Conservation (phyloP, 495 filamentous ascomycete genomes). For the Saxispiralis lemnorum region DNA sequence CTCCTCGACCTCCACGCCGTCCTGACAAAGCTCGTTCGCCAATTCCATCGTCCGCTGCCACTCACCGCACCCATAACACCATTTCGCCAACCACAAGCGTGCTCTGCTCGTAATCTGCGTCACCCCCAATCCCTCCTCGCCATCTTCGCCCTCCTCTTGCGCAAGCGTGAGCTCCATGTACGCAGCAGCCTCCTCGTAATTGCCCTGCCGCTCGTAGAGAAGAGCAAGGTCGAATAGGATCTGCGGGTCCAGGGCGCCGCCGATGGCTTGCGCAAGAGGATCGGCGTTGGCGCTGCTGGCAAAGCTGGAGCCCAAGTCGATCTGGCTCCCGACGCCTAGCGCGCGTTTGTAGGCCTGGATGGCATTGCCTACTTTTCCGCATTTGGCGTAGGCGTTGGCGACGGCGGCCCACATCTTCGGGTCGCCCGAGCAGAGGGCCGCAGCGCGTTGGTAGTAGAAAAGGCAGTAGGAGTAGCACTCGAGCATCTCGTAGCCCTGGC, state of each 20-base stretch:
- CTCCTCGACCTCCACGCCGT: constrained; percentile 94
- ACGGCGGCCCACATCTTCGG: constrained; percentile 98
- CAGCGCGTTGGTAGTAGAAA: constrained; percentile 94
- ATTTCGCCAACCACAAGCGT: constrained; percentile 80
- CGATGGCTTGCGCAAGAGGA: constrained; percentile 11
- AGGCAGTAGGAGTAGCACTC: constrained; percentile 95
- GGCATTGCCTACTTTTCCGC: constrained; percentile 62
- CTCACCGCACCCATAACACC: constrained; percentile 56
- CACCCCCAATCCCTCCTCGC: constrained; percentile 33
- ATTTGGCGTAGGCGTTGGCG: constrained; percentile 72
- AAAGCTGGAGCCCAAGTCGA: constrained; percentile 36
- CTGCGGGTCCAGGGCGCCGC: constrained; percentile 65
- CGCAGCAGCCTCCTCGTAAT: constrained; percentile 59
- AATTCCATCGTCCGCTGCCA: constrained; percentile 60
- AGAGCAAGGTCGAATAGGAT: constrained; percentile 75
- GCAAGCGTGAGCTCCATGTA: constrained; percentile 93
- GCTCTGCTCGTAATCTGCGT: constrained; percentile 81
- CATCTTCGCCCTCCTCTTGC: constrained; percentile 60
- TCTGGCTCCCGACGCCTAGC: constrained; percentile 64
- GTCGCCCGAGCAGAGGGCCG: constrained; percentile 76
- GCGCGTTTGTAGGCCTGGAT: constrained; percentile 92
- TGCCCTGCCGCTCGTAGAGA: constrained; percentile 65
- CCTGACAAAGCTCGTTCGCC: constrained; percentile 80
- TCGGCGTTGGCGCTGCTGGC: constrained; percentile 19
- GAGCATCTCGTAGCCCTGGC: constrained; percentile 91